Percentiles rank a stretch among this genome's conserved stretches.
These are phyloP conservation scores for Elsinoe ampelina DNA, from an alignment of 2,329 filamentous ascomycete genomes.

Conservation along the genomic window DNA sequence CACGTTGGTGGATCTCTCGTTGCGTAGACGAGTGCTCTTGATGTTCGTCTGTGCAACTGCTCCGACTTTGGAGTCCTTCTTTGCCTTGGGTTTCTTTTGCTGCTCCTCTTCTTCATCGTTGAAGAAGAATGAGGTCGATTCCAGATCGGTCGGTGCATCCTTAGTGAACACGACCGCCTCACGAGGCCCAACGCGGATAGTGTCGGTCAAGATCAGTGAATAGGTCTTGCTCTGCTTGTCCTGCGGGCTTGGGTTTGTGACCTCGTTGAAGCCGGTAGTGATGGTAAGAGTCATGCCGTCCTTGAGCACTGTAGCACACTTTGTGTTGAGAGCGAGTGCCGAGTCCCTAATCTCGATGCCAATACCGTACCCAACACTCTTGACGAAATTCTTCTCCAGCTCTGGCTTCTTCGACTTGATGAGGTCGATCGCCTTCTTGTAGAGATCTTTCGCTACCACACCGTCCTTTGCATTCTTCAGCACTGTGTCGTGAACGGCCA, in stretches of 20 bases:
- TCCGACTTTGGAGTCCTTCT: constrained; percentile 71
- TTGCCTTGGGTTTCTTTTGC: constrained; percentile 76
- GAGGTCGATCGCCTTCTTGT: constrained; percentile 71
- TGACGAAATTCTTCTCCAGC: constrained; percentile 87
- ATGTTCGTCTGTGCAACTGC: constrained; percentile 93
- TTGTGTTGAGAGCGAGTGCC: constrained; percentile 75
- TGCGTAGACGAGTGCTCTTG: constrained; percentile 82
- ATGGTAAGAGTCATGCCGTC: constrained; percentile 96
- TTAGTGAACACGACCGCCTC: constrained; percentile 87
- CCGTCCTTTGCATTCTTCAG: constrained; percentile 87
- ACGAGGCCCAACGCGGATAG: constrained; percentile 71
- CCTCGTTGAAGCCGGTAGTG: constrained; percentile 79
- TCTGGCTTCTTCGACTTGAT: constrained; percentile 89
- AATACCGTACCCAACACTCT: constrained; percentile 84
- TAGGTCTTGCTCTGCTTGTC: constrained; percentile 86
- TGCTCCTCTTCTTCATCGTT: constrained; percentile 88
- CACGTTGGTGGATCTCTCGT: constrained; percentile 76
- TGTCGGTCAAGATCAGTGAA: constrained; percentile 84
- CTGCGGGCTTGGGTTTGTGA: constrained; percentile 77
- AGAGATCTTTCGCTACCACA: constrained; percentile 77
- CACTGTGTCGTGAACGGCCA: constrained; percentile 76
- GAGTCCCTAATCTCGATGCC: constrained; percentile 84
- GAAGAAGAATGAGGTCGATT: constrained; percentile 97
- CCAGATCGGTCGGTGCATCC: constrained; percentile 81
- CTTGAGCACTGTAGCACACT: constrained; percentile 73